phyloP scores from a whole-genome alignment of 2,329 filamentous ascomycete genomes.

The Sclerotinia trifoliorum region DNA sequence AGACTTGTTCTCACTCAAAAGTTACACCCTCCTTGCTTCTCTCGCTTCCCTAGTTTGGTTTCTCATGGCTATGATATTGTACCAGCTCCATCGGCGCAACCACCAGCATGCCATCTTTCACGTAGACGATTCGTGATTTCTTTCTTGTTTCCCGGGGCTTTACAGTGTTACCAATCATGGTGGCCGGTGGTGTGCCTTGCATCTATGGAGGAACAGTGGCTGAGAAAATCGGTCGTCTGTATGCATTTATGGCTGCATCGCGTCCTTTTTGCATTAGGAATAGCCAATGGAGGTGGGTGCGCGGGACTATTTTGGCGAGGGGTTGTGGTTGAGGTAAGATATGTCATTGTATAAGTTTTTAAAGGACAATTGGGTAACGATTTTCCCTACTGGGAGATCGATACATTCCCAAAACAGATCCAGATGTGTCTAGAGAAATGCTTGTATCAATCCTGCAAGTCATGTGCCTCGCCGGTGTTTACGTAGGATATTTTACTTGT shows the following conservation, averaged over 20 bases:
- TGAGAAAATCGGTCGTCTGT: constrained; percentile 43
- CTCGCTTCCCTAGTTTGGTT: constrained; percentile 21
- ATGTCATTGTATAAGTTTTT: constrained; percentile 46
- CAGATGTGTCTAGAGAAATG: constrained; percentile 43
- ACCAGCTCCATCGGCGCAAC: constrained; percentile 51
- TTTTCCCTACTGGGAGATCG: background rate
- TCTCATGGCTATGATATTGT: constrained; percentile 43
- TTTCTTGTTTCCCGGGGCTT: constrained; percentile 53
- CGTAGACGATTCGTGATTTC: constrained; percentile 46
- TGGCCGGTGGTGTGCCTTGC: constrained; percentile 56
- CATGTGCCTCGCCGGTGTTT: constrained; percentile 49
- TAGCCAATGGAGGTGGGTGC: constrained; percentile 34
- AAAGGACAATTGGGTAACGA: no score
- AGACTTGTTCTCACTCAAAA: background rate
- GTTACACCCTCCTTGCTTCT: constrained; percentile 44
- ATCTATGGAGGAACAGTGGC: constrained; percentile 54
- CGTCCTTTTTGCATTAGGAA: background rate
- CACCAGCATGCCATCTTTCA: constrained; percentile 48
- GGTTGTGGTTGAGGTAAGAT: constrained; percentile 50
- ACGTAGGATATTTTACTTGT: constrained; percentile 57
- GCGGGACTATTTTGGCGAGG: constrained; percentile 53
- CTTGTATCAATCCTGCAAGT: constrained; percentile 53
- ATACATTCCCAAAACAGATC: constrained; percentile 7
- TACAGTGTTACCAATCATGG: constrained; percentile 56
- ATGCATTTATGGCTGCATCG: background rate